Base-by-base conservation (phyloP, 129 eudicot genomes). In the Flaveria bidentis region DNA sequence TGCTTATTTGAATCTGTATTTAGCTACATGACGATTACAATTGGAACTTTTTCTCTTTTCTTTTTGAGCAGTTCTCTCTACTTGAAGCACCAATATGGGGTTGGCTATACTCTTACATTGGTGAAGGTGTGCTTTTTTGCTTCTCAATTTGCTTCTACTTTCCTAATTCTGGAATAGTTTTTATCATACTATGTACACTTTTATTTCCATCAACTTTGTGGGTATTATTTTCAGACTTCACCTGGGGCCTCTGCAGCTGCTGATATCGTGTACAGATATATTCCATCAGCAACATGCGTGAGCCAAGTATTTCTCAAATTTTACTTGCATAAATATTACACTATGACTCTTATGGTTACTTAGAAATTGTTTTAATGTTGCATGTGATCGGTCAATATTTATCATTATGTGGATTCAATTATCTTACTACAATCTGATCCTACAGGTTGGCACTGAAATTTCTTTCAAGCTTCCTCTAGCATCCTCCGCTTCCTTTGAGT, bases 61-160 rank as follows among this genome's bases (percentile, higher is more conserved):
- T 45, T 76, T 64, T 72, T 60, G 39, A 52, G 79, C 96, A 93
- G 97, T 87, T 91, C 99, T 49, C 92, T 95, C 65, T 95, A 87
- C 89, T 79, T 95, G 80, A 95, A 95, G 92, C 99, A 91, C 85
- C 96, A 84, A 47, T 91, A 95, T 89, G 99, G 99, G 67, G 99
- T 91, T 87, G 99, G 99, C 74, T 95, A 95, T 75, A 95, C 99
- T 78, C 99, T 95, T 74, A 95, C 99, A 65, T 82, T 95, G 78
- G 99, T 91, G 82, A 95, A 95, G 97, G 98, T 93, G 42, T 74
- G 89, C 33, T 78, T 66, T 51, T 45, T 39, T 56, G 39, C 76
- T 76, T 15, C 66, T 82, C 46, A 39, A 45, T 65, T 58, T 36
- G 33, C 61, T 57, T 61, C 33, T 10, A 41, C 10, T 26, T 56